Percentiles rank a stretch among this genome's conserved stretches.
These are phyloP conservation scores for Candida nonsorbophila DNA, from an alignment of 805 yeast species.

Conservation along the genomic window DNA sequence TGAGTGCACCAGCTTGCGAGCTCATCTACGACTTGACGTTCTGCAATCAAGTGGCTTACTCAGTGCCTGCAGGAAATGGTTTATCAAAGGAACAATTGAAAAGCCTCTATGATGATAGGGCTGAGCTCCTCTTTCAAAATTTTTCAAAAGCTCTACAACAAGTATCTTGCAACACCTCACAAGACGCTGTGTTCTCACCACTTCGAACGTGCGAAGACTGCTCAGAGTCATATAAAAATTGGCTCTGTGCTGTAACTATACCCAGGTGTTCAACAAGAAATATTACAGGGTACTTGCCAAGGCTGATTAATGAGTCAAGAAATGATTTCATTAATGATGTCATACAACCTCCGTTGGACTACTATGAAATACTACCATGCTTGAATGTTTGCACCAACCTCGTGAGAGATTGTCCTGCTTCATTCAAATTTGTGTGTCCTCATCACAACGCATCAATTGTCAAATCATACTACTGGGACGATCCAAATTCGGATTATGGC, in stretches of 20 bases:
- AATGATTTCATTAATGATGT: slow-evolving; percentile 49
- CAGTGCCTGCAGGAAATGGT: slow-evolving; percentile 57
- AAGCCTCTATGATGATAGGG: slow-evolving; percentile 57
- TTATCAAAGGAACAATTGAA: slow-evolving; percentile 12
- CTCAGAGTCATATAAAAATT: slow-evolving; percentile 60
- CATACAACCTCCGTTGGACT: slow-evolving; percentile 50
- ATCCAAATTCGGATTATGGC: slow-evolving; percentile 16
- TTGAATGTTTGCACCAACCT: slow-evolving; percentile 72
- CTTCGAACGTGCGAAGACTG: slow-evolving; percentile 72
- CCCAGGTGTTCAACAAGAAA: slow-evolving; percentile 73
- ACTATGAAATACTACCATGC: slow-evolving; percentile 85
- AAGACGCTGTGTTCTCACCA: slow-evolving; percentile 69
- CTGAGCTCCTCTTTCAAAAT: slow-evolving; percentile 50
- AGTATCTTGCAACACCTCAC: slow-evolving; percentile 65
- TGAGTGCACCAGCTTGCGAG: slow-evolving; percentile 56
- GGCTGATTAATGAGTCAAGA: slow-evolving; percentile 52
- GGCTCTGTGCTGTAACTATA: slow-evolving; percentile 87
- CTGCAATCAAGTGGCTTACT: slow-evolving; percentile 78
- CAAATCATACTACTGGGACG: slow-evolving; percentile 42
- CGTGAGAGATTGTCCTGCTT: slow-evolving; percentile 79
- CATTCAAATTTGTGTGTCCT: slow-evolving; percentile 76
- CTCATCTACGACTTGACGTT: slow-evolving; percentile 70
- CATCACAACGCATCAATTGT: slow-evolving; percentile 22
- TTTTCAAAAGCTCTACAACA: slow-evolving; percentile 75
- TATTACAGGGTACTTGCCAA: slow-evolving; percentile 36